These are phyloP conservation scores for Herpetomonas muscarum DNA, from an alignment of 208 protist genomes.

Conservation along the genomic window DNA sequence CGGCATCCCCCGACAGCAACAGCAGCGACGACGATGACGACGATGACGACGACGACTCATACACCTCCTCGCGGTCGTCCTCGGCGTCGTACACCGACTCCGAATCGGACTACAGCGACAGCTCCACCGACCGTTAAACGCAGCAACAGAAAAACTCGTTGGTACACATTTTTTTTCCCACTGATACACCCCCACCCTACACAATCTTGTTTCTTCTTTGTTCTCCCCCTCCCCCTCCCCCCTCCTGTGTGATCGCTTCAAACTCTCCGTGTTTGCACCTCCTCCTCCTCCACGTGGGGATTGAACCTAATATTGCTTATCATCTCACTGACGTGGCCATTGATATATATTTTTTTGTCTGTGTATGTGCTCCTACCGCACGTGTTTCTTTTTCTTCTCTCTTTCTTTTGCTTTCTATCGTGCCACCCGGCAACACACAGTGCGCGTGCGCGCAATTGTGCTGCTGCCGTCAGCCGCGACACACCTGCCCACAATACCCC, in stretches of 20 bases:
- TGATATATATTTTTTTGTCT: background rate
- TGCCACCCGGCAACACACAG: background rate
- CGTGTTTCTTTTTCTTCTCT: background rate
- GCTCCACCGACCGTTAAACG: background rate
- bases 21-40: too few relatives aligned
- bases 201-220: too few relatives aligned
- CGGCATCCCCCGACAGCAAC: too few relatives aligned
- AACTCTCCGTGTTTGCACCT: background rate
- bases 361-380: background rate
- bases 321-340: too few relatives aligned
- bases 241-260: background rate
- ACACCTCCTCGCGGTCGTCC: background rate
- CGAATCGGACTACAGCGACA: background rate
- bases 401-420: background rate
- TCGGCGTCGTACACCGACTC: background rate
- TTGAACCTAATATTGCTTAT: too few relatives aligned
- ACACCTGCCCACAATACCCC: too few relatives aligned
- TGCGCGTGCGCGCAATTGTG: too few relatives aligned
- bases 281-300: too few relatives aligned
- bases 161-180: background rate
- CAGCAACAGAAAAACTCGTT: too few relatives aligned
- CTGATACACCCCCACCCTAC: too few relatives aligned
- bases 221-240: background rate
- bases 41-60: constrained; percentile 7
- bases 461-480: too few relatives aligned